Evolutionary conservation across 805 yeast species (phyloP), one percentile per base, ranked within the genome.

Genomic region (Kazachstania martiniae): DNA sequence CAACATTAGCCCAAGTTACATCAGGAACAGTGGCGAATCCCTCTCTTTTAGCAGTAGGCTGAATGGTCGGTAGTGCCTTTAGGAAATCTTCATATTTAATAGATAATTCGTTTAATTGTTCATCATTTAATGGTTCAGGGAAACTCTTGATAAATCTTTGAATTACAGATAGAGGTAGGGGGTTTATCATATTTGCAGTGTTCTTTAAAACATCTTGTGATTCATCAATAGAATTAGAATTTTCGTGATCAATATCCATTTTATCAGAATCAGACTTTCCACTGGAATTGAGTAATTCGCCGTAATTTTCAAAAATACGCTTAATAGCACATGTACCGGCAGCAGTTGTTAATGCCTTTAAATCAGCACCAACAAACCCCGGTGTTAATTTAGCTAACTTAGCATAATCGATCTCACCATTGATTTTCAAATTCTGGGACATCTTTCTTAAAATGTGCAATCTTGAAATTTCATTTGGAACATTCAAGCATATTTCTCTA

Each of bases 11-110:
- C 98, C 98, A 91, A 5, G 94, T 76, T 3, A 91, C 95, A 53
- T 91, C 97, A 0, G 98, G 98, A 9, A 91, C 93, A 0, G 97
- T 91, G 0, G 98, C 96, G 59, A 91, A 91, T 1, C 98, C 98
- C 65, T 91, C 98, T 55, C 98, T 77, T 51, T 87, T 89, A 1
- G 96, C 94, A 0, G 96, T 84, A 8, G 98, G 98, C 60, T 91
- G 98, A 28, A 91, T 80, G 0, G 87, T 75, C 3, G 97, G 96
- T 25, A 91, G 59, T 1, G 97, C 97, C 8, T 71, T 65, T 22
- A 81, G 41, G 52, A 91, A 91, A 53, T 91, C 98, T 10, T 70
- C 77, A 40, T 74, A 77, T 2, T 72, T 75, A 33, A 91, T 87
- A 4, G 80, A 69, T 27, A 91, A 60, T 10, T 87, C 82, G 12